Evolutionary conservation across 2,329 filamentous ascomycete genomes (phyloP).

Genomic region (Scytalidium sp.): DNA sequence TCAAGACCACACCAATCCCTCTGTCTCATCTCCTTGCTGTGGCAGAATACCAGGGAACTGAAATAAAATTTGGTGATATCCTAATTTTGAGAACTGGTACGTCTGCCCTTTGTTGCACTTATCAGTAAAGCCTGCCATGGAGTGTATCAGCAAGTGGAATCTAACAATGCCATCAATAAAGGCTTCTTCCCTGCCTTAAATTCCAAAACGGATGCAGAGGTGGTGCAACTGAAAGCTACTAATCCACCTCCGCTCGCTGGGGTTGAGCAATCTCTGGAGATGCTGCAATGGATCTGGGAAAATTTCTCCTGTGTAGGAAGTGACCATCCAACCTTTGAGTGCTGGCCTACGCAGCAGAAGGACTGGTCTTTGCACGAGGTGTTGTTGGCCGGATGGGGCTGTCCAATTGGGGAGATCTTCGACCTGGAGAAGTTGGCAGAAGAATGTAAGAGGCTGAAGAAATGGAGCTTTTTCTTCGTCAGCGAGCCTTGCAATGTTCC

Average conservation of each 20-base stretch:
- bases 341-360: slow-evolving; percentile 24
- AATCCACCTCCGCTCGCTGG: slow-evolving; percentile 40
- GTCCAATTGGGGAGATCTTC: slow-evolving; percentile 18
- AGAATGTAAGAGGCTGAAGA: slow-evolving; percentile 8
- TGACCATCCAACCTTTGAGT: slow-evolving; percentile 37
- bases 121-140: neutral
- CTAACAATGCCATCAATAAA: neutral
- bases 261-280: slow-evolving; percentile 38
- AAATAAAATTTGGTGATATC: slow-evolving; percentile 46
- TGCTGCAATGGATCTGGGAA: slow-evolving; percentile 36
- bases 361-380: slow-evolving; percentile 12
- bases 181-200: slow-evolving; percentile 23
- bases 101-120: slow-evolving; percentile 21
- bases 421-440: slow-evolving; percentile 15
- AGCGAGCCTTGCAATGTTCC: slow-evolving; percentile 16
- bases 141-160: neutral
- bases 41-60: slow-evolving; percentile 39
- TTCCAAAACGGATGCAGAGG: slow-evolving; percentile 28
- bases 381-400: slow-evolving; percentile 15
- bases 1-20: slow-evolving; percentile 30
- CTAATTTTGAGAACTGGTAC: slow-evolving; percentile 45
- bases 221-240: slow-evolving; percentile 30
- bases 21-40: slow-evolving; percentile 38
- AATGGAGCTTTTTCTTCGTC: slow-evolving; percentile 17
- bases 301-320: slow-evolving; percentile 38